phyloP scores from a whole-genome alignment of 75 land plant species.

The Ceratopteris richardii region DNA sequence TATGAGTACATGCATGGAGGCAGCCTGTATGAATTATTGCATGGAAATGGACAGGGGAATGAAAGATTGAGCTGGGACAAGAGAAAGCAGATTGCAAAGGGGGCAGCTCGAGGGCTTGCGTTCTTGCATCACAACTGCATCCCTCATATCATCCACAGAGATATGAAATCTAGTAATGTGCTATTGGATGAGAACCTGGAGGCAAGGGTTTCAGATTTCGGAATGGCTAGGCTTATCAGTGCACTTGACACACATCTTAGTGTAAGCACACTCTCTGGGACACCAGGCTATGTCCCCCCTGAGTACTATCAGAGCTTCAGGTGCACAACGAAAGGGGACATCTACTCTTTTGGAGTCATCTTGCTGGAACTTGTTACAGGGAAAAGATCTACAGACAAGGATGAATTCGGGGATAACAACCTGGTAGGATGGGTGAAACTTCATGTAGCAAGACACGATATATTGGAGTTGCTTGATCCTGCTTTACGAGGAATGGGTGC shows the following conservation, averaged over 20 bases:
- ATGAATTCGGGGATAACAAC: constrained; percentile 62
- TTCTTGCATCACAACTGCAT: constrained; percentile 66
- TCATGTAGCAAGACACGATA: constrained; percentile 9
- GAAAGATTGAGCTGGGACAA: not conserved
- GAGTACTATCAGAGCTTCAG: constrained; percentile 64
- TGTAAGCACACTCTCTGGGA: constrained; percentile 58
- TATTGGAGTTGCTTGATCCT: too few species aligned
- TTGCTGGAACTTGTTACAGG: constrained; percentile 60
- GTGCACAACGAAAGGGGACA: constrained; percentile 60
- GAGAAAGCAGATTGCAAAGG: not conserved
- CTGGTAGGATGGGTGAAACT: constrained; percentile 63
- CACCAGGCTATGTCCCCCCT: constrained; percentile 67
- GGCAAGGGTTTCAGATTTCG: constrained; percentile 61
- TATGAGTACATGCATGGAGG: constrained; percentile 79
- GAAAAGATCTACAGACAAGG: constrained; percentile 42
- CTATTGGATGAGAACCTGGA: constrained; percentile 47
- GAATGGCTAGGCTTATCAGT: constrained; percentile 62
- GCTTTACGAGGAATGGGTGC: constrained; percentile 21
- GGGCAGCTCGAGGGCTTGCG: constrained; percentile 35
- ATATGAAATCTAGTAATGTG: constrained; percentile 69
- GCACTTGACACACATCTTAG: constrained; percentile 54
- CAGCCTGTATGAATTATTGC: constrained; percentile 18
- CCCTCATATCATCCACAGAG: constrained; percentile 65
- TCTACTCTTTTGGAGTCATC: constrained; percentile 59
- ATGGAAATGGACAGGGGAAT: not conserved